A percentile compares a stretch with the other conserved stretches of the same genome.
Evolutionary conservation across 1,284 basidiomycete genomes (phyloP).

Genomic region (Phlebopus sp.): DNA sequence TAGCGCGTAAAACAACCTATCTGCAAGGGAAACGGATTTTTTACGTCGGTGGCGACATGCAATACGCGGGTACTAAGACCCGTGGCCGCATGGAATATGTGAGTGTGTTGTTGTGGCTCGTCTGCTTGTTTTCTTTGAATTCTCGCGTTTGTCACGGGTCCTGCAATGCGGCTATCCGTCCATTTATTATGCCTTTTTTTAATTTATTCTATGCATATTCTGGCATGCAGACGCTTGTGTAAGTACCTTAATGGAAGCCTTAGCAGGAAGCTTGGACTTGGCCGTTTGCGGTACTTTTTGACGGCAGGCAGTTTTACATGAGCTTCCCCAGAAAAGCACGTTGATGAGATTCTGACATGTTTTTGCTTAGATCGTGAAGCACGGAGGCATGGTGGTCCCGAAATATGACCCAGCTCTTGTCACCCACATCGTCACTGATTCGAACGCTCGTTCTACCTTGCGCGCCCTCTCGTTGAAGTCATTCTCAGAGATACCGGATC

Average conservation of each 20-base stretch:
- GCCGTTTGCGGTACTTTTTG: not conserved
- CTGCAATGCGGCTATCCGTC: not conserved
- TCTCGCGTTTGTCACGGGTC: not conserved
- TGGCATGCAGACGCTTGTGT: too few species aligned
- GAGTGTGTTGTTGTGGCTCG: conserved; percentile 25
- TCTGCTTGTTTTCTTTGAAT: not conserved
- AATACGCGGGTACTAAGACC: conserved; percentile 47
- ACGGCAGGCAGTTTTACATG: not conserved
- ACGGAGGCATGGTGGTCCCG: conserved; percentile 56
- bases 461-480: conserved; percentile 42
- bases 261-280: not conserved
- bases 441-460: conserved; percentile 36
- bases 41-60: conserved; percentile 57
- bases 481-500: conserved; percentile 53
- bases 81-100: conserved; percentile 60
- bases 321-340: not conserved
- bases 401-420: conserved; percentile 50
- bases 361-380: conserved; percentile 47
- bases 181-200: too few species aligned
- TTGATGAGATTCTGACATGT: conserved; percentile 4
- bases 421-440: conserved; percentile 64
- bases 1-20: conserved; percentile 30
- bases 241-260: not conserved
- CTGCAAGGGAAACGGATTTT: conserved; percentile 54
- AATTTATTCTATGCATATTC: too few species aligned